Base-by-base conservation (phyloP, 352 stramenopile species). In the Pythium rishiriense region DNA sequence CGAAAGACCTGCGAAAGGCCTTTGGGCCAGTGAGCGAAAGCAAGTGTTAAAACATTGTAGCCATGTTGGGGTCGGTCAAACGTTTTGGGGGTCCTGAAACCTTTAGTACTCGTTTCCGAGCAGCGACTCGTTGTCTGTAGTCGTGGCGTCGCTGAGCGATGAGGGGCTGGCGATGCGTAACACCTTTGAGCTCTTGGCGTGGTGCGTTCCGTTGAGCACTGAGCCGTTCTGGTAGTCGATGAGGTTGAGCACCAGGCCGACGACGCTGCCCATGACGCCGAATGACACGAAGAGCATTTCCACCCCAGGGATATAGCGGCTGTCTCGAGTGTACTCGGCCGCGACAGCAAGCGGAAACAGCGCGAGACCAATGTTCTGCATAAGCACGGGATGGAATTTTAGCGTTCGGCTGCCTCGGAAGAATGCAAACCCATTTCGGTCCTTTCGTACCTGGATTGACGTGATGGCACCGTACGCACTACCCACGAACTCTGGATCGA, bases 391-490 rank as follows among this genome's bases (percentile, higher is more conserved):
- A 0, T 17, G 10, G 33, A 39, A n/a, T 43, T 2, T 43, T 43
- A 43, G 37, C n/a, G n/a, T n/a, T n/a, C n/a, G n/a, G n/a, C n/a
- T n/a, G n/a, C n/a, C n/a, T n/a, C n/a, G n/a, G n/a, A n/a, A n/a
- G n/a, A n/a, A n/a, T n/a, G n/a, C n/a, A n/a, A n/a, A n/a, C n/a
- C n/a, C n/a, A n/a, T 12, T n/a, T 42, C 37, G 14, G 4, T 17
- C 33, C 31, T 41, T 43, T 17, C 14, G 17, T 64, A 91, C 85
- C 70, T 94, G 93, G 33, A 98, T 94, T n/a, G 90, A 93, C 28
- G 91, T 97, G 64, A 98, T 96, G 9, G 96, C 80, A 25, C 94
- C 94, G 70, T 97, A 98, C 4, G 92, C 94, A 48, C 88, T 97
- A 39, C 93, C 94, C 12, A 94, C 85, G 41, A 91, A 87, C 62